Conservation (phyloP, 768 basidiomycete genomes). For the Leccinum longicurvipes region DNA sequence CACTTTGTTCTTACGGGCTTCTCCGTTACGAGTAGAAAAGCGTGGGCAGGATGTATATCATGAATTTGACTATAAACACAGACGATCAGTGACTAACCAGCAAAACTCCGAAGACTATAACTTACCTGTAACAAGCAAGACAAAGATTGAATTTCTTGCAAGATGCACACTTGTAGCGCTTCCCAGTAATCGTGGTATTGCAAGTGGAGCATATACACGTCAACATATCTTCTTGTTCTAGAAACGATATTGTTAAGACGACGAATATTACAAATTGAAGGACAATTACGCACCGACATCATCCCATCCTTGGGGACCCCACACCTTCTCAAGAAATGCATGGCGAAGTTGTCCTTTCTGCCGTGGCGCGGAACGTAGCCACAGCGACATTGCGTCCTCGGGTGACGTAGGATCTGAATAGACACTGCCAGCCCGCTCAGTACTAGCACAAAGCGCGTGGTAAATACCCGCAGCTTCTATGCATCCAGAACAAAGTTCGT, state of each 20-base stretch:
- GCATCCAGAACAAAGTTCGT: slow-evolving; percentile 82
- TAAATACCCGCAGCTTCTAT: slow-evolving; percentile 73
- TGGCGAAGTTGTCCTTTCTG: slow-evolving; percentile 77
- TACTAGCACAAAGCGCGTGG: slow-evolving; percentile 67
- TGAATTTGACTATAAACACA: slow-evolving; percentile 67
- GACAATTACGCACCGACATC: slow-evolving; percentile 68
- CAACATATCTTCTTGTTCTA: slow-evolving; percentile 69
- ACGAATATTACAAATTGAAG: background rate
- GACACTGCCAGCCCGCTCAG: slow-evolving; percentile 17
- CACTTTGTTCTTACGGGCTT: slow-evolving; percentile 40
- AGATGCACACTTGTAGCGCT: slow-evolving; percentile 81
- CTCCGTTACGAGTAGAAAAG: slow-evolving; percentile 81
- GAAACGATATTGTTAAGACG: slow-evolving; percentile 19
- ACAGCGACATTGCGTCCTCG: slow-evolving; percentile 54
- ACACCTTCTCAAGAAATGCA: slow-evolving; percentile 82
- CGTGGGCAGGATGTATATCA: slow-evolving; percentile 86
- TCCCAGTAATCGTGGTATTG: slow-evolving; percentile 50
- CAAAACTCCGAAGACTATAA: slow-evolving; percentile 9
- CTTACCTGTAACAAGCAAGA: slow-evolving; percentile 74
- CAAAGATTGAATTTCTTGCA: slow-evolving; percentile 82
- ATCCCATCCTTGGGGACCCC: slow-evolving; percentile 82
- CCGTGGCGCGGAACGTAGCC: slow-evolving; percentile 66
- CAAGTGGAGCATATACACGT: slow-evolving; percentile 82
- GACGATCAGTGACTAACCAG: background rate
- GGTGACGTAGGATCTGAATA: slow-evolving; percentile 46